phyloP scores from a whole-genome alignment of 148 eudicot species.

The Agrostemma githago region DNA sequence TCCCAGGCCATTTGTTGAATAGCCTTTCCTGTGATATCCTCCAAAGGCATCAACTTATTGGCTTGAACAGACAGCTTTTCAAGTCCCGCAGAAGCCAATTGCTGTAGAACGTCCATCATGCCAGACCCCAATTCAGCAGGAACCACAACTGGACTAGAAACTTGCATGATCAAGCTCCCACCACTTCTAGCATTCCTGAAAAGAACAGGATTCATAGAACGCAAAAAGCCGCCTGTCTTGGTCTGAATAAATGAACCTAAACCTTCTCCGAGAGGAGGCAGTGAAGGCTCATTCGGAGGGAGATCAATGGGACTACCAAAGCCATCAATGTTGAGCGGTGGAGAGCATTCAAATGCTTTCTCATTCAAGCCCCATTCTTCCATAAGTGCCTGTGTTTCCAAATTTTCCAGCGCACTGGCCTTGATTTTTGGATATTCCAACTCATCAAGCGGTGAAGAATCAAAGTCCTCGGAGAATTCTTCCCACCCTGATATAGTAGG shows the following conservation, averaged over 20 bases:
- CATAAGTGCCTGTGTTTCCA: slow-evolving; percentile 78
- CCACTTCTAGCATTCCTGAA: slow-evolving; percentile 53
- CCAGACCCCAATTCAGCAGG: slow-evolving; percentile 59
- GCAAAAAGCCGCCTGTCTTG: slow-evolving; percentile 47
- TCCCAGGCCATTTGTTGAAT: slow-evolving; percentile 49
- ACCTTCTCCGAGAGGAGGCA: slow-evolving; percentile 45
- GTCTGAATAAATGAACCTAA: slow-evolving; percentile 55
- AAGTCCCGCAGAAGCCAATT: slow-evolving; percentile 52
- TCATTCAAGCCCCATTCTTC: slow-evolving; percentile 66
- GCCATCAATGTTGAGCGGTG: slow-evolving; percentile 38
- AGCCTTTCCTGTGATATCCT: slow-evolving; percentile 53
- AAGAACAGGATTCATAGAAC: slow-evolving; percentile 58
- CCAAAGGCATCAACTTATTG: slow-evolving; percentile 59
- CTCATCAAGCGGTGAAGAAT: slow-evolving; percentile 27
- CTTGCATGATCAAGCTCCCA: slow-evolving; percentile 64
- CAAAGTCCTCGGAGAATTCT: slow-evolving; percentile 36
- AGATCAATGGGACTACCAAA: slow-evolving; percentile 64
- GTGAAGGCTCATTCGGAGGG: slow-evolving; percentile 36
- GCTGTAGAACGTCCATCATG: slow-evolving; percentile 43
- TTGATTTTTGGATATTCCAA: slow-evolving; percentile 40
- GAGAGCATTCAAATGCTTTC: slow-evolving; percentile 49
- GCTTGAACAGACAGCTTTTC: slow-evolving; percentile 54
- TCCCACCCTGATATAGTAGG: slow-evolving; percentile 28
- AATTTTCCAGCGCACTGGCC: slow-evolving; percentile 55
- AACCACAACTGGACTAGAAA: slow-evolving; percentile 58